Evolutionary conservation across 768 basidiomycete species (phyloP), one percentile per base, ranked within the genome.

Genomic region (Suillus luteus): DNA sequence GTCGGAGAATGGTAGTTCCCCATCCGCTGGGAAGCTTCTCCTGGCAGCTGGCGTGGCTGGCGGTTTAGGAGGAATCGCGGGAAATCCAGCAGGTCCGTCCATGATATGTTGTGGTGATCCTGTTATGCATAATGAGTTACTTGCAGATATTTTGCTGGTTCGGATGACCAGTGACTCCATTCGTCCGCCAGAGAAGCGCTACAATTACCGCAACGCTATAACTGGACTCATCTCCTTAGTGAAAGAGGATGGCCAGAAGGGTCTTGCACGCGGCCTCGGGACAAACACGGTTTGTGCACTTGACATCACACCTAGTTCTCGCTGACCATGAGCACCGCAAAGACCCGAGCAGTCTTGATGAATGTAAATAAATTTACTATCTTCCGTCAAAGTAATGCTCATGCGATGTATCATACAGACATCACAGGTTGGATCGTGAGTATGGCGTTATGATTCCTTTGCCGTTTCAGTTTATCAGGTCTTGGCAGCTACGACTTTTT

Each of bases 81-180:
- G 94, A 4, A 96, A 95, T 70, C 93, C 93, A 40, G 90, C 89
- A 70, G 89, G 89, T 85, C n/a, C 24, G 51, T 46, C 19, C 19
- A 31, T 12, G 46, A 33, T 35, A 31, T 52, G 8, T 15, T 38
- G 11, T 5, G 24, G 11, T 27, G 5, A 14, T 4, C 22, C n/a
- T 12, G 5, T 22, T 22, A 10, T 44, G 19, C 10, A 31, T 62
- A 10, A 63, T 62, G 14, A 54, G 61, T 59, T 63, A n/a, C 41
- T 46, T 51, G 60, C 65, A 85, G 91, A 93, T 73, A 87, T 93
- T 61, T 68, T 92, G 8, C 78, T 93, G 49, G 88, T 93, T 15
- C 81, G 94, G 61, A 96, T 96, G 94, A 93, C 93, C 31, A 94
- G 91, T 68, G 94, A 96, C 74, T 83, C 85, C 8, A 80, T 89